A percentile compares a stretch with the other conserved stretches of the same genome.
These are phyloP conservation scores for Cryptococcus maquisensis DNA, from an alignment of 1,284 basidiomycete species.

Conservation along the genomic window DNA sequence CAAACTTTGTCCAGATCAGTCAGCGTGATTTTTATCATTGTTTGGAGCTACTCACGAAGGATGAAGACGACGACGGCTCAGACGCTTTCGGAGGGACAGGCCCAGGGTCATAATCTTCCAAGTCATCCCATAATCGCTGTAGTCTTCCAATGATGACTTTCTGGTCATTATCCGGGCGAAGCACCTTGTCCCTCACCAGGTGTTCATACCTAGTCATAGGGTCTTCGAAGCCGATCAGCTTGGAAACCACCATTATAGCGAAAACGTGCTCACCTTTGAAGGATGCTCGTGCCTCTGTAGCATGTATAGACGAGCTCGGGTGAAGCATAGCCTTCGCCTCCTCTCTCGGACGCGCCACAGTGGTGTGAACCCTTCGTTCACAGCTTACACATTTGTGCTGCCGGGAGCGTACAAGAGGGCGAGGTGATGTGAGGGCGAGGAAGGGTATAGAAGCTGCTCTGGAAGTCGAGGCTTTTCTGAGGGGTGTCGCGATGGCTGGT, in stretches of 20 bases:
- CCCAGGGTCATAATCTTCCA: conserved; percentile 69
- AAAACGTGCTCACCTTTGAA: conserved; percentile 22
- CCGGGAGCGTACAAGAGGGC: no score
- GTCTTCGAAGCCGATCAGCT: conserved; percentile 22
- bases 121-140: conserved; percentile 70
- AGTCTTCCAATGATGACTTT: conserved; percentile 75
- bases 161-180: conserved; percentile 79
- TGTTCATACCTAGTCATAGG: conserved; percentile 62
- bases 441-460: no score
- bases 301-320: conserved; percentile 5
- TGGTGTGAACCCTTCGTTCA: no score
- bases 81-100: conserved; percentile 52
- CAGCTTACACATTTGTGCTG: no score
- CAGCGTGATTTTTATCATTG: background rate
- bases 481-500: no score
- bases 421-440: no score
- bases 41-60: conserved; percentile 22
- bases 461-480: no score
- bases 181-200: conserved; percentile 65
- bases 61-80: conserved; percentile 31
- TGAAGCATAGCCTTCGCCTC: background rate
- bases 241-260: background rate
- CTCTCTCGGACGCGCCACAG: background rate
- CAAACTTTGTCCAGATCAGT: conserved; percentile 50
- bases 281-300: conserved; percentile 19